Evolutionary conservation across 345 rosid genomes (phyloP), one percentile per base, ranked within the genome.

Genomic region (Eucalyptus microcorys): DNA sequence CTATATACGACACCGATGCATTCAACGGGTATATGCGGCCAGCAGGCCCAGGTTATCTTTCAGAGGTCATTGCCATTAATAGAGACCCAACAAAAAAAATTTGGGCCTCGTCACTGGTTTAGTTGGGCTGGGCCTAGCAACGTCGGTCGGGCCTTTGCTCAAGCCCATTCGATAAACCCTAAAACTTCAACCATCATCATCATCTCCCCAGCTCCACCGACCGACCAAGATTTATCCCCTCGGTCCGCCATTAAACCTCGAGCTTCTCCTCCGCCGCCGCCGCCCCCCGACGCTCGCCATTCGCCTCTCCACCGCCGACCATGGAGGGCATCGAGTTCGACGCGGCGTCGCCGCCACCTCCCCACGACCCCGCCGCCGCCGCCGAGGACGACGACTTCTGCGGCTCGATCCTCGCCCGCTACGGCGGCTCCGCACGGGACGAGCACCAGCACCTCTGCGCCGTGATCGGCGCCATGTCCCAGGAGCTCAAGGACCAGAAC

Each of bases 371-470:
- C 76, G 86, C 57, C 16, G 86, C 47, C 86, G 88, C 55, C 80
- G 91, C 57, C 57, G 57, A 52, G 57, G 57, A 50, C 59, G 92
- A 87, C 42, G 98, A 97, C 85, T 93, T 95, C 89, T 94, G 98
- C 87, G 92, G 91, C n/a, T 93, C 90, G 2, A 71, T 98, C 88
- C 92, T 95, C 83, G 90, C 94, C 80, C 96, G 94, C 59, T 93
- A 94, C 89, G 90, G 91, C 11, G 87, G 90, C 57, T 95, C 98
- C 11, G 84, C 89, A 19, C 92, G 94, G 64, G 96, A 95, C 27
- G 95, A 94, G 86, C 94, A 93, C 91, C 94, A 92, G 86, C 94
- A 92, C 90, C 89, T 97, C 87, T 97, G 99, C 88, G 91, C 94
- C 43, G 93, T 94, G 52, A 87, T 98, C 12, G 96, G 96, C 91